phyloP scores from a whole-genome alignment of 1,284 basidiomycete genomes.

The Cutaneotrichosporon daszewskae region DNA sequence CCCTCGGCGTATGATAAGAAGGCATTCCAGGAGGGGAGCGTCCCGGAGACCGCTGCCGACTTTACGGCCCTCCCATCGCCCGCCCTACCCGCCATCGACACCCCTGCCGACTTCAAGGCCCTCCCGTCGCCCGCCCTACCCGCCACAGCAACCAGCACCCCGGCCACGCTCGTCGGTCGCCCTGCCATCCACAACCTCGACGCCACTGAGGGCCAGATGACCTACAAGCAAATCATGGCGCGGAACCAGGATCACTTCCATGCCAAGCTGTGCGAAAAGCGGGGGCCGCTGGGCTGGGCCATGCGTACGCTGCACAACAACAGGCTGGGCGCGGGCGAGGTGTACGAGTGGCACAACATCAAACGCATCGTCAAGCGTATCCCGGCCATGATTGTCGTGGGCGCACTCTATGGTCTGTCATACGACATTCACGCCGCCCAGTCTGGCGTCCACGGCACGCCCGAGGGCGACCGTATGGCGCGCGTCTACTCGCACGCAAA shows the following conservation, averaged over 20 bases:
- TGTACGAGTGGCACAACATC: slow-evolving; percentile 35
- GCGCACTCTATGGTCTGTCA: slow-evolving; percentile 32
- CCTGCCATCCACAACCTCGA: too few relatives aligned
- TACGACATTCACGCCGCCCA: slow-evolving; percentile 47
- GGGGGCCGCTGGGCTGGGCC: slow-evolving; percentile 36
- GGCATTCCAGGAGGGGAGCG: background rate
- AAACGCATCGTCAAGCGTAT: slow-evolving; percentile 25
- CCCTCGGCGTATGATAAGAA: slow-evolving; percentile 16
- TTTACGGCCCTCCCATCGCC: background rate
- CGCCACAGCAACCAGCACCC: too few relatives aligned
- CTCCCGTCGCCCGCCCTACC: too few relatives aligned
- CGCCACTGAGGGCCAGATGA: slow-evolving; percentile 4
- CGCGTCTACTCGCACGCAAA: slow-evolving; percentile 22
- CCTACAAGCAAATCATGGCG: slow-evolving; percentile 26
- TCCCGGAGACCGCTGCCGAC: background rate
- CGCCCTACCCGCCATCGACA: background rate
- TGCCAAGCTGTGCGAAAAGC: slow-evolving; percentile 27
- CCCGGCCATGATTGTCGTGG: slow-evolving; percentile 26
- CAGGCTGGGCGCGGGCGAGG: slow-evolving; percentile 28
- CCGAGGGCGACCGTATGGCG: slow-evolving; percentile 44
- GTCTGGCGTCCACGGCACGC: slow-evolving; percentile 39
- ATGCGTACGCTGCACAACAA: slow-evolving; percentile 37
- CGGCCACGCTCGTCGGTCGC: too few relatives aligned
- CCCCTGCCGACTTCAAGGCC: too few relatives aligned
- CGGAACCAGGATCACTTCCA: slow-evolving; percentile 25